Conservation (phyloP, 768 basidiomycete genomes). For the Candolleomyces eurysporus region DNA sequence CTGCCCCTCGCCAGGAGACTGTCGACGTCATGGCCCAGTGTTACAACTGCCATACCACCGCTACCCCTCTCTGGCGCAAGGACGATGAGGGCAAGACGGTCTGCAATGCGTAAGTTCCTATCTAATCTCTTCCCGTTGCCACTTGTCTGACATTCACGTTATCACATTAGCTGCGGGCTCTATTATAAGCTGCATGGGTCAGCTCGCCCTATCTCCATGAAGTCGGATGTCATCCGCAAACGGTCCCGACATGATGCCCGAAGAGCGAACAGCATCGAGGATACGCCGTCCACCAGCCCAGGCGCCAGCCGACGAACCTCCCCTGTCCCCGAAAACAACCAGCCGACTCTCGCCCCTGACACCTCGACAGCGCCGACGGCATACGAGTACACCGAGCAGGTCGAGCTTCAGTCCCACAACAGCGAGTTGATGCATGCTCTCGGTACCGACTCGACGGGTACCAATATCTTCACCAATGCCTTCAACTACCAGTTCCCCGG, state of each 20-base stretch:
- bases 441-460: slow-evolving; percentile 27
- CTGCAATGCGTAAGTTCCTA: slow-evolving; percentile 74
- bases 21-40: slow-evolving; percentile 83
- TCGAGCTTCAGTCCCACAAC: slow-evolving; percentile 36
- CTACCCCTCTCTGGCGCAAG: slow-evolving; percentile 87
- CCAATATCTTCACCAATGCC: slow-evolving; percentile 28
- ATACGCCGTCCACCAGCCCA: slow-evolving; percentile 75
- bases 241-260: slow-evolving; percentile 81
- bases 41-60: slow-evolving; percentile 87
- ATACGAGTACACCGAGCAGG: slow-evolving; percentile 50
- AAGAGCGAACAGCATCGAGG: slow-evolving; percentile 46
- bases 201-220: slow-evolving; percentile 86
- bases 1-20: slow-evolving; percentile 63
- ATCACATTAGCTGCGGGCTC: slow-evolving; percentile 60
- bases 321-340: slow-evolving; percentile 54
- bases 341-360: slow-evolving; percentile 67
- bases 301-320: slow-evolving; percentile 74
- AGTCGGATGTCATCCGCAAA: slow-evolving; percentile 87
- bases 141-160: slow-evolving; percentile 5
- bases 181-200: slow-evolving; percentile 88
- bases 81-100: slow-evolving; percentile 91
- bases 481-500: slow-evolving; percentile 58
- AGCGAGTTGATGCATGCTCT: slow-evolving; percentile 55
- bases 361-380: slow-evolving; percentile 53
- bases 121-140: slow-evolving; percentile 1